A percentile compares a stretch with the other conserved stretches of the same genome.
These are phyloP conservation scores for Sporothrix luriei DNA, from an alignment of 2,329 filamentous ascomycete species.

Conservation along the genomic window DNA sequence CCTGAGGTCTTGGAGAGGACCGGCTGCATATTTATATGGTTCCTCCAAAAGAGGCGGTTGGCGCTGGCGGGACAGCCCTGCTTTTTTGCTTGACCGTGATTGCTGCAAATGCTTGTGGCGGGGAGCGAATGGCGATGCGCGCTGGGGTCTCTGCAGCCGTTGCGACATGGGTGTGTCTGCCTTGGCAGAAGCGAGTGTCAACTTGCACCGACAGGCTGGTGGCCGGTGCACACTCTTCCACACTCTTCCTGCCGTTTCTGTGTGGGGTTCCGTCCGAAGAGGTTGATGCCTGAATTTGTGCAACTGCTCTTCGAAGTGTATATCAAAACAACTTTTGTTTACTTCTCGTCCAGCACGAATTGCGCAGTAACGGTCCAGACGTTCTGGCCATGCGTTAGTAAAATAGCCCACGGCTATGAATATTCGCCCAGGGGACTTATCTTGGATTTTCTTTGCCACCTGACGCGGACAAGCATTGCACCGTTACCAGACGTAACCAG, in stretches of 20 bases:
- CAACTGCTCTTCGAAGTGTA: background rate
- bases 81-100: conserved; percentile 30
- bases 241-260: background rate
- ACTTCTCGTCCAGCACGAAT: background rate
- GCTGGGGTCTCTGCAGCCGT: conserved; percentile 15
- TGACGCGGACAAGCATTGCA: background rate
- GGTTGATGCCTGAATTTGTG: conserved; percentile 21
- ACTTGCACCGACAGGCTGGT: conserved; percentile 26
- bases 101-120: conserved; percentile 26
- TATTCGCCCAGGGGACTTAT: background rate
- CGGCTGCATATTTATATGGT: conserved; percentile 29
- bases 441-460: conserved; percentile 14
- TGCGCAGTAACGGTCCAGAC: background rate
- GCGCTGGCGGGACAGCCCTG: conserved; percentile 32
- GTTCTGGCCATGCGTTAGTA: no score
- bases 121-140: conserved; percentile 32
- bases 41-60: background rate
- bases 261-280: background rate
- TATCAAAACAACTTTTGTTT: background rate
- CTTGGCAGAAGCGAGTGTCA: conserved; percentile 30
- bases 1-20: conserved; percentile 40
- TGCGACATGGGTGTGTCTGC: conserved; percentile 33
- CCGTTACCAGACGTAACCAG: background rate
- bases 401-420: background rate
- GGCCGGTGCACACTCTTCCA: conserved; percentile 1